Evolutionary conservation across 345 rosid species (phyloP).

Genomic region (Syzygium aromaticum): DNA sequence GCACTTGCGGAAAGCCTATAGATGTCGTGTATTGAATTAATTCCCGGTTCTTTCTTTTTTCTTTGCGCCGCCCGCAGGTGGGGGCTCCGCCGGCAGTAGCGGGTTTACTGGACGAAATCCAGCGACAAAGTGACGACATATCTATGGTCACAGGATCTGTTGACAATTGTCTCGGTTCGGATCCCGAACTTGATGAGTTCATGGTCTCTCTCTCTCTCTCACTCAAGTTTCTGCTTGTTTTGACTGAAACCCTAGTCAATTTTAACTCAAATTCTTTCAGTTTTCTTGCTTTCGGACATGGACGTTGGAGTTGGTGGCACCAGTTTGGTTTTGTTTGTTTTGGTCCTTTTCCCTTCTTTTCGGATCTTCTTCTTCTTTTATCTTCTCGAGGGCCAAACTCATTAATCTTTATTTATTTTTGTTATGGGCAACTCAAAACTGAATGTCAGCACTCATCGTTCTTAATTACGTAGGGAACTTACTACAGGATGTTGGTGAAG

Average conservation of each 20-base stretch:
- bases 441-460: neutral
- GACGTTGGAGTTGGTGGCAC: neutral
- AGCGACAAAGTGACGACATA: neutral
- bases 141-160: neutral
- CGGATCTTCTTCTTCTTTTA: neutral
- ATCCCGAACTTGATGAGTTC: constrained; percentile 64
- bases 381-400: neutral
- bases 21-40: neutral
- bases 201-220: constrained; percentile 26
- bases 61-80: constrained; percentile 21
- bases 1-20: neutral
- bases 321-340: neutral
- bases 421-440: neutral
- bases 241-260: neutral
- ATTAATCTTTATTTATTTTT: neutral
- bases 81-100: constrained; percentile 51
- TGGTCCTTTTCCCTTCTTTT: neutral
- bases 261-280: neutral
- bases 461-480: constrained; percentile 21
- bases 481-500: constrained; percentile 32
- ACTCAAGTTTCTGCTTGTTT: neutral
- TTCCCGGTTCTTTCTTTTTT: neutral
- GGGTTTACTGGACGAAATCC: constrained; percentile 18
- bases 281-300: neutral
- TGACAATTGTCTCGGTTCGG: constrained; percentile 15